Evolutionary conservation across 1,284 basidiomycete genomes (phyloP), one percentile per base, ranked within the genome.

Genomic region (Mycena citricolor): DNA sequence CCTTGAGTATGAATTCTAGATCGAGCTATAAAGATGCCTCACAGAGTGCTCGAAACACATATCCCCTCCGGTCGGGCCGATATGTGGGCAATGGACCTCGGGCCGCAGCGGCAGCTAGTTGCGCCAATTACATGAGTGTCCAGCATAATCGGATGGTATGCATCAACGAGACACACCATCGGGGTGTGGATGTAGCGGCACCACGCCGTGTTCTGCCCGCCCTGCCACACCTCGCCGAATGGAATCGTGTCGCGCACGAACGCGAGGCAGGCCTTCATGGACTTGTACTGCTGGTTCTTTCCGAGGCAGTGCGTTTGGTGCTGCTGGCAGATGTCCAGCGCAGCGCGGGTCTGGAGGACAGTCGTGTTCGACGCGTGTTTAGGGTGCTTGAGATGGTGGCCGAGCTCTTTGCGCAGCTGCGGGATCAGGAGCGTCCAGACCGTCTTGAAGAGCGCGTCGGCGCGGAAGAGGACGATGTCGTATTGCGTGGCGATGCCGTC

Each of bases 181-280:
- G 43, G 44, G 19, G 43, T 49, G 30, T 52, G 46, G 19, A 52
- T 33, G 25, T 49, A 52, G 11, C 51, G 38, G 20, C 51, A 52
- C 7, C 35, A 25, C 0, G 42, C 47, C n/a, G 46, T 52, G 26
- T 49, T 45, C 39, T 42, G 39, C 8, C 51, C 51, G 12, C 22
- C 47, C 19, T 45, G 42, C 51, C 51, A 52, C 10, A 48, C 22
- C 8, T 52, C 26, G 13, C 51, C 51, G 5, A 52, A 35, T 19
- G 47, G 34, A 6, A 52, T 24, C 14, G 20, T 12, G 4, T 35
- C 37, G 35, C 49, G 14, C 8, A 43, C 22, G 22, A 52, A 52
- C 8, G 41, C 25, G 26, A 49, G 28, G 30, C 51, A 52, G 1
- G 30, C 30, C 20, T 39, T 20, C 17, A 34, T 38, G 13, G 51